These are phyloP conservation scores for Capniomyces stellatus DNA, from an alignment of 371 early-diverging fungal species.

Conservation along the genomic window DNA sequence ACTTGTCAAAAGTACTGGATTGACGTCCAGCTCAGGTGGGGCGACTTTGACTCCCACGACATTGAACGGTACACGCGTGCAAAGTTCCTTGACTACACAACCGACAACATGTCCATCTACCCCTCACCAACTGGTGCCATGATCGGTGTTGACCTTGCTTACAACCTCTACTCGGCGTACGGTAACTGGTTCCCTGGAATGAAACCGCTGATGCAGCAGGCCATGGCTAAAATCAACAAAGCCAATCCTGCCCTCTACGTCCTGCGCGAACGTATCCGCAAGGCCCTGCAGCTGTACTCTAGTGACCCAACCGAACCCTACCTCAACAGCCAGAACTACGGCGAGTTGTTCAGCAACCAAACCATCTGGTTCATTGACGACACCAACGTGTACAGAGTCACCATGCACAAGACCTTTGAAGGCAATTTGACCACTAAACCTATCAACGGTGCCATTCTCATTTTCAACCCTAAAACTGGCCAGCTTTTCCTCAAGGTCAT, in stretches of 20 bases:
- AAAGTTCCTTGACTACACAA: slow-evolving; percentile 95
- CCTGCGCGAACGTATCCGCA: slow-evolving; percentile 95
- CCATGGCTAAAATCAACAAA: slow-evolving; percentile 96
- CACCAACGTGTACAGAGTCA: slow-evolving; percentile 97
- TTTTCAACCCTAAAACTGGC: slow-evolving; percentile 97
- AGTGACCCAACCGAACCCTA: slow-evolving; percentile 98
- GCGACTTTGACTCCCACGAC: slow-evolving; percentile 97
- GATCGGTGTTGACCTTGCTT: slow-evolving; percentile 94
- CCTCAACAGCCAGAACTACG: slow-evolving; percentile 86
- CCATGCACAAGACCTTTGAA: slow-evolving; percentile 98
- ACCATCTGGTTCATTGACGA: slow-evolving; percentile 99
- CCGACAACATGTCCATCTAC: slow-evolving; percentile 95
- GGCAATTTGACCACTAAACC: slow-evolving; percentile 95
- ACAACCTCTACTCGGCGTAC: slow-evolving; percentile 79
- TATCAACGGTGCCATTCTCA: slow-evolving; percentile 96
- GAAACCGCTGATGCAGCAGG: slow-evolving; percentile 92
- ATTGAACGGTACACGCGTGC: slow-evolving; percentile 95
- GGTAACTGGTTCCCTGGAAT: slow-evolving; percentile 97
- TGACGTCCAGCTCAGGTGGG: slow-evolving; percentile 97
- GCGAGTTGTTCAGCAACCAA: slow-evolving; percentile 92
- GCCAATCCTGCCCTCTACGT: slow-evolving; percentile 95
- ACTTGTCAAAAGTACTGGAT: slow-evolving; percentile 96
- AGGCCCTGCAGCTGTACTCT: slow-evolving; percentile 94
- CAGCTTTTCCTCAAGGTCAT: slow-evolving; percentile 97
- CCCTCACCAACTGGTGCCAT: slow-evolving; percentile 94